Percentiles rank a stretch among this genome's conserved stretches.
phyloP scores from a whole-genome alignment of 2,329 filamentous ascomycete species.

The Pseudogymnoascus sp. region DNA sequence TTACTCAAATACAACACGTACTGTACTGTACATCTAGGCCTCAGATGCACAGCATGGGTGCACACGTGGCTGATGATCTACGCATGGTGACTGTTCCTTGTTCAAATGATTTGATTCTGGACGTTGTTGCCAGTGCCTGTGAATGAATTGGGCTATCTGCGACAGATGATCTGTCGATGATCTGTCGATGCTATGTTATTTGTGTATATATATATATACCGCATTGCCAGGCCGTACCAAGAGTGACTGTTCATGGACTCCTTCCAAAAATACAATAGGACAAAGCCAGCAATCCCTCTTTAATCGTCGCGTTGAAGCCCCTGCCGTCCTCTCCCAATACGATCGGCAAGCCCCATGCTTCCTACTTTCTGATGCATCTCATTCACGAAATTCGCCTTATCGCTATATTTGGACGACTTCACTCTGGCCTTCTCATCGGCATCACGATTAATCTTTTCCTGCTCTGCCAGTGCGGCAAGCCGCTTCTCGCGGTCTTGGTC shows the following conservation, averaged over 20 bases:
- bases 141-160: background rate
- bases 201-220: background rate
- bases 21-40: background rate
- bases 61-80: conserved; percentile 3
- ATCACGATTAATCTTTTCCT: conserved; percentile 56
- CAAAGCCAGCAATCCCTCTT: conserved; percentile 20
- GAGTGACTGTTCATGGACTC: background rate
- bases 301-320: conserved; percentile 39
- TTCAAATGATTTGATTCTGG: background rate
- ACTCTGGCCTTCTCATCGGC: conserved; percentile 58
- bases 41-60: background rate
- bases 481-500: conserved; percentile 64
- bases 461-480: conserved; percentile 57
- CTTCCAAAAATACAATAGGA: background rate
- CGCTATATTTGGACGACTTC: conserved; percentile 52
- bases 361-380: conserved; percentile 53
- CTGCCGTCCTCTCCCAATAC: conserved; percentile 42
- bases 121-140: background rate
- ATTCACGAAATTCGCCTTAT: conserved; percentile 58
- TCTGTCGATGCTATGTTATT: background rate
- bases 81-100: background rate
- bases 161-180: background rate
- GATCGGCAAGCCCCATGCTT: conserved; percentile 44
- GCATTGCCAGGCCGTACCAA: background rate
- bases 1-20: background rate